These are phyloP conservation scores for Vicia faba DNA, from an alignment of 306 rosid genomes.

Conservation along the genomic window DNA sequence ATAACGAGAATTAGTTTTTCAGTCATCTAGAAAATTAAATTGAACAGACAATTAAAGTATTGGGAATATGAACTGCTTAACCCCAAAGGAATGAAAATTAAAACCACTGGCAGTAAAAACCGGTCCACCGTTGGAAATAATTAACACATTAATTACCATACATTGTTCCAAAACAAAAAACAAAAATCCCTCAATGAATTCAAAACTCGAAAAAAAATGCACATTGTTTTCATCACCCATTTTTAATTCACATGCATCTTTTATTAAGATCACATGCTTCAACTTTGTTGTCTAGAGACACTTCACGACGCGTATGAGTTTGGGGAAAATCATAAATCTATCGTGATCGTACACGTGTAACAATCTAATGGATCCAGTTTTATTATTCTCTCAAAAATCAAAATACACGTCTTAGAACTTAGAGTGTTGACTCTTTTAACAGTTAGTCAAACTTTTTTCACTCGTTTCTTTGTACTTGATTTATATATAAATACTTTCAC, in stretches of 20 bases:
- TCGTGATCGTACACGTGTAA: slow-evolving; percentile 1
- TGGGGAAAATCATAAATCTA: background rate
- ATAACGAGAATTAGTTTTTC: too few species aligned
- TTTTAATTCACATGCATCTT: background rate
- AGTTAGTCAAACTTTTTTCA: background rate
- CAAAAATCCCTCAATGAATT: background rate
- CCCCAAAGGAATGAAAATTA: too few species aligned
- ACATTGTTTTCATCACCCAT: background rate
- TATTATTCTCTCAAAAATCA: background rate
- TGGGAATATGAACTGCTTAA: too few species aligned
- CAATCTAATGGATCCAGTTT: background rate
- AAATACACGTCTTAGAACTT: background rate
- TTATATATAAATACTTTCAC: background rate
- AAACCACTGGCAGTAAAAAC: too few species aligned
- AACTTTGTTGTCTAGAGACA: background rate
- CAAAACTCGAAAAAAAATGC: background rate
- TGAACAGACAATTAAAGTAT: too few species aligned
- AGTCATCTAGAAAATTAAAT: too few species aligned
- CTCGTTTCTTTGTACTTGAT: background rate
- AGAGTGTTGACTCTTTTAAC: slow-evolving; percentile 5
- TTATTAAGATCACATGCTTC: background rate
- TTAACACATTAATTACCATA: background rate
- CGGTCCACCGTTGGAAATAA: too few species aligned
- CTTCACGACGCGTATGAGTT: slow-evolving; percentile 14
- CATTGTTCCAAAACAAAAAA: background rate